These are phyloP conservation scores for Populus simonii DNA, from an alignment of 345 rosid species.

Conservation along the genomic window DNA sequence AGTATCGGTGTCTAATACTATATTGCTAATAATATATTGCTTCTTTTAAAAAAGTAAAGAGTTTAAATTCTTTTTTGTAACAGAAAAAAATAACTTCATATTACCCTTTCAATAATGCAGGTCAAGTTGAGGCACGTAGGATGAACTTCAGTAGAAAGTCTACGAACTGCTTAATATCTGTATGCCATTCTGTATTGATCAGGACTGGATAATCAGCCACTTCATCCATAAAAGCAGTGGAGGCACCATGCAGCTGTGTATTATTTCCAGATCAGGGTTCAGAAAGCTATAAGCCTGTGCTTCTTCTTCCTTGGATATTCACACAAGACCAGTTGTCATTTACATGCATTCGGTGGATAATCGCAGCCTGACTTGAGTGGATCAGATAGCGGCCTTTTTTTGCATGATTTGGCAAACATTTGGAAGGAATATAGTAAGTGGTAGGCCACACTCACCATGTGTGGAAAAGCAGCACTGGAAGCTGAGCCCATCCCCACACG, in stretches of 20 bases:
- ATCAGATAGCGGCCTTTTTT: not conserved
- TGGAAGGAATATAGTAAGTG: not conserved
- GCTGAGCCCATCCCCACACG: not conserved
- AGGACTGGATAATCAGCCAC: not conserved
- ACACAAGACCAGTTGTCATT: not conserved
- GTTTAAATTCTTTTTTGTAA: too few relatives aligned
- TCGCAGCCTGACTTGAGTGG: not conserved
- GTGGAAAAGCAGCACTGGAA: slow-evolving; percentile 3
- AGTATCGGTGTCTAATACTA: too few relatives aligned
- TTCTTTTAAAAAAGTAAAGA: too few relatives aligned
- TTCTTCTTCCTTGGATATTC: not conserved
- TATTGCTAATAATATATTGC: too few relatives aligned
- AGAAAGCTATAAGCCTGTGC: not conserved
- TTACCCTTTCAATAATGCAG: too few relatives aligned
- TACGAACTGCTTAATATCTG: not conserved
- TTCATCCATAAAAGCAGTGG: not conserved
- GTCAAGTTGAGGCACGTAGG: too few relatives aligned
- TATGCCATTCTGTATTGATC: not conserved
- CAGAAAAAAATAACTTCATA: too few relatives aligned
- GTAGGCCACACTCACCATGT: not conserved
- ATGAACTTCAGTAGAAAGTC: too few relatives aligned
- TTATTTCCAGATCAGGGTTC: not conserved
- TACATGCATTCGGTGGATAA: not conserved
- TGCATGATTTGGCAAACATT: not conserved
- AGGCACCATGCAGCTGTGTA: not conserved